These are phyloP conservation scores for Candida nanaspora DNA, from an alignment of 805 yeast species.

Conservation along the genomic window DNA sequence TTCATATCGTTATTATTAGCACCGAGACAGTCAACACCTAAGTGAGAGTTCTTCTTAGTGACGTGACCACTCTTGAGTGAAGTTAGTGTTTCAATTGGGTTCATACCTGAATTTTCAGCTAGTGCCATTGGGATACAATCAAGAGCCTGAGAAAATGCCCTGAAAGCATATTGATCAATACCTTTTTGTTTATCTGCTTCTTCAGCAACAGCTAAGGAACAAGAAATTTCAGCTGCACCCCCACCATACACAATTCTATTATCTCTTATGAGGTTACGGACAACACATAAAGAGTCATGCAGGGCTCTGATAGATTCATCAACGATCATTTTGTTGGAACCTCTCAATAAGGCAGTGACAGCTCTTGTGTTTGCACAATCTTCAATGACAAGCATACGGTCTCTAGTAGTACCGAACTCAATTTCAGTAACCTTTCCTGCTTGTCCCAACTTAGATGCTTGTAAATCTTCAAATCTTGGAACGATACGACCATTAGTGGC, in stretches of 20 bases:
- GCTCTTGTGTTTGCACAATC: constrained; percentile 81
- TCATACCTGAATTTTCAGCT: constrained; percentile 95
- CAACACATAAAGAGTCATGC: constrained; percentile 96
- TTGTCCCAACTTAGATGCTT: constrained; percentile 72
- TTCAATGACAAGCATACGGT: constrained; percentile 92
- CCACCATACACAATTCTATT: constrained; percentile 98
- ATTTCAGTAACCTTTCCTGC: constrained; percentile 84
- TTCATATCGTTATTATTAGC: constrained; percentile 88
- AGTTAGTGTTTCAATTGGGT: constrained; percentile 87
- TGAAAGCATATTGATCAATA: constrained; percentile 95
- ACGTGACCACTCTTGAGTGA: constrained; percentile 79
- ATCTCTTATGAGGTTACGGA: constrained; percentile 88
- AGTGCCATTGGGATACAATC: constrained; percentile 90
- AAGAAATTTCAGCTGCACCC: constrained; percentile 94
- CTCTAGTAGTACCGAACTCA: constrained; percentile 94
- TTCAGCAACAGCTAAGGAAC: constrained; percentile 84
- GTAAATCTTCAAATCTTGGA: constrained; percentile 91
- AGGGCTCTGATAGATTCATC: constrained; percentile 96
- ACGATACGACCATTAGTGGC: constrained; percentile 97
- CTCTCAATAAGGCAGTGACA: constrained; percentile 89
- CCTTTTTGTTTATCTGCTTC: constrained; percentile 93
- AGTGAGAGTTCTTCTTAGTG: constrained; percentile 55
- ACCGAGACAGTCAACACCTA: constrained; percentile 95
- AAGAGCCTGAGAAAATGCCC: constrained; percentile 87
- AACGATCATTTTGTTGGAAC: constrained; percentile 95